A percentile compares a stretch with the other conserved stretches of the same genome.
Conservation (phyloP, 768 basidiomycete species). For the Collybiopsis luxurians region DNA sequence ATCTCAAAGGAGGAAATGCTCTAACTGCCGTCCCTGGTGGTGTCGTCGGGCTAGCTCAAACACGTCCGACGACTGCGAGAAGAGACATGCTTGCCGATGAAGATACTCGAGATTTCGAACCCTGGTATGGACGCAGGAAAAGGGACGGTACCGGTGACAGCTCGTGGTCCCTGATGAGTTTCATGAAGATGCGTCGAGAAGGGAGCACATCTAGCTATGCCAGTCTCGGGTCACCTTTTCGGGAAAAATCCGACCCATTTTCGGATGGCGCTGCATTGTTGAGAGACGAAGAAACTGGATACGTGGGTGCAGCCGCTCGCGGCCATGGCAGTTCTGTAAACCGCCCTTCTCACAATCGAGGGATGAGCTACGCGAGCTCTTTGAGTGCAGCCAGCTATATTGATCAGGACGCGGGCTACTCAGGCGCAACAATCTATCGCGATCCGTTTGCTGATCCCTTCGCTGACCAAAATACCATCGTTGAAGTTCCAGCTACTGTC, state of each 20-base stretch:
- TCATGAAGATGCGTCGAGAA: constrained; percentile 38
- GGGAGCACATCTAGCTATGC: constrained; percentile 31
- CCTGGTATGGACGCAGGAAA: constrained; percentile 18
- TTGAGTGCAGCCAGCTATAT: constrained; percentile 35
- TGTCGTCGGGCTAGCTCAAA: constrained; percentile 12
- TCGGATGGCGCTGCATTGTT: constrained; percentile 40
- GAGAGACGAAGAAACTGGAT: constrained; percentile 29
- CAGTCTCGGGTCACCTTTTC: constrained; percentile 27
- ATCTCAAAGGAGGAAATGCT: constrained; percentile 18
- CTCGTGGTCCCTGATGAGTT: constrained; percentile 51
- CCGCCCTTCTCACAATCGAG: constrained; percentile 26
- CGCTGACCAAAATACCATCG: constrained; percentile 30
- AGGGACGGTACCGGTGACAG: constrained; percentile 44
- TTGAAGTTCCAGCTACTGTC: constrained; percentile 26
- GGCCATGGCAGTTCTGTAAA: constrained; percentile 10
- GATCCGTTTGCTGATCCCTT: constrained; percentile 37
- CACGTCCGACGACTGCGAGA: constrained; percentile 30
- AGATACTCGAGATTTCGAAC: constrained; percentile 52
- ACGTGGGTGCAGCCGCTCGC: constrained; percentile 20
- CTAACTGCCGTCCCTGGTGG: constrained; percentile 25
- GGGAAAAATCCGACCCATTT: constrained; percentile 52
- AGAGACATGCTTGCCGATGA: constrained; percentile 80
- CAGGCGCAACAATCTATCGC: not conserved
- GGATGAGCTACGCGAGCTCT: constrained; percentile 37
- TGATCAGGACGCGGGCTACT: constrained; percentile 29